A percentile compares a stretch with the other conserved stretches of the same genome.
These are phyloP conservation scores for Polysphondylium violaceum DNA, from an alignment of 78 protist species.

Conservation along the genomic window DNA sequence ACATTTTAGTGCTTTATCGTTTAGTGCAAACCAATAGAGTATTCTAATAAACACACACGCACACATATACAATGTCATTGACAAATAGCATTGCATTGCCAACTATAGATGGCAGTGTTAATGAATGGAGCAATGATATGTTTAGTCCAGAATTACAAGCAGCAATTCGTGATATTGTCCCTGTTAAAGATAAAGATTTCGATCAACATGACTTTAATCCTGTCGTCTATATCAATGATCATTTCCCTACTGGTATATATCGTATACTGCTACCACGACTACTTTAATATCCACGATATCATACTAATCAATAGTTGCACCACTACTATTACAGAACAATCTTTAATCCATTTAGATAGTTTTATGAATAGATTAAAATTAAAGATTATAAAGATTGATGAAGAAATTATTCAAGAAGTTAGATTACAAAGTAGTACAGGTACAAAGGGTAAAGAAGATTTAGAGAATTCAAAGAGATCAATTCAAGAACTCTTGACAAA, in stretches of 20 bases:
- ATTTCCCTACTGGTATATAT: constrained; percentile 77
- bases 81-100: background rate
- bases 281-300: background rate
- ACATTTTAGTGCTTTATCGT: too few relatives aligned
- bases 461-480: constrained; percentile 83
- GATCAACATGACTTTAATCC: constrained; percentile 86
- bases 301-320: constrained; percentile 13
- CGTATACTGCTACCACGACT: background rate
- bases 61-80: too few relatives aligned
- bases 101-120: constrained; percentile 46
- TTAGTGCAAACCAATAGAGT: too few relatives aligned
- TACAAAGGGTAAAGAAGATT: constrained; percentile 71
- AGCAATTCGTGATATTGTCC: constrained; percentile 78
- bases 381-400: constrained; percentile 60
- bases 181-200: constrained; percentile 78
- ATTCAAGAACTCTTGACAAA: constrained; percentile 82
- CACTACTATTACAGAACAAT: constrained; percentile 15
- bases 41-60: too few relatives aligned
- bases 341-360: constrained; percentile 40
- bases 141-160: constrained; percentile 72
- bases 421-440: constrained; percentile 82
- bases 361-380: constrained; percentile 35
- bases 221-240: constrained; percentile 84
- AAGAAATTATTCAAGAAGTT: constrained; percentile 80
- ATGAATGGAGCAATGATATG: constrained; percentile 70